These are phyloP conservation scores for Alternaria postmessia DNA, from an alignment of 2,329 filamentous ascomycete genomes.

Conservation along the genomic window DNA sequence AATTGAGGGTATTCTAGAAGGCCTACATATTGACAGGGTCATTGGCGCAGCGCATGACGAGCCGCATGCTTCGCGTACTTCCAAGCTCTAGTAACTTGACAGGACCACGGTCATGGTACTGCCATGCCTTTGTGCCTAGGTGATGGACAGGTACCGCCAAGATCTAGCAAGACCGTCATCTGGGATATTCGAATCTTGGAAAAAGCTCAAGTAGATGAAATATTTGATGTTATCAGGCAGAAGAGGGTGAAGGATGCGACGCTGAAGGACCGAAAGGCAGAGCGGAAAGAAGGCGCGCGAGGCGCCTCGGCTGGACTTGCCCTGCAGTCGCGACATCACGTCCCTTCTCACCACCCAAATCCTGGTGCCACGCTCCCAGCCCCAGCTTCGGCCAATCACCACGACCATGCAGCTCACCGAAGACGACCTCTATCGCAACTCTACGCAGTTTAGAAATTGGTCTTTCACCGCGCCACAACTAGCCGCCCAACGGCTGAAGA, in stretches of 20 bases:
- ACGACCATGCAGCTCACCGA: conserved; percentile 69
- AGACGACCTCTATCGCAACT: conserved; percentile 88
- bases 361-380: conserved; percentile 1
- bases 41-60: conserved; percentile 10
- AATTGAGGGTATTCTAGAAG: conserved; percentile 19
- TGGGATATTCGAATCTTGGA: not conserved
- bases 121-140: conserved; percentile 1
- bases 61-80: conserved; percentile 10
- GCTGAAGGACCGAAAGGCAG: conserved; percentile 3
- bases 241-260: not conserved
- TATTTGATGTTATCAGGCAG: not conserved
- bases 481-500: conserved; percentile 74
- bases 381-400: conserved; percentile 10
- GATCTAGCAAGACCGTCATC: not conserved
- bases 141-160: not conserved
- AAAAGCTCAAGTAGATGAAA: not conserved
- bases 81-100: conserved; percentile 4
- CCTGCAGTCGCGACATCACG: conserved; percentile 9
- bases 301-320: conserved; percentile 30
- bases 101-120: conserved; percentile 6
- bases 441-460: conserved; percentile 91
- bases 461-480: conserved; percentile 83
- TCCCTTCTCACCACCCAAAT: conserved; percentile 1
- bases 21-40: not conserved
- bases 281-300: not conserved